phyloP scores from a whole-genome alignment of 1,139 yeast species.

The Yamadazyma atmosphaerica region DNA sequence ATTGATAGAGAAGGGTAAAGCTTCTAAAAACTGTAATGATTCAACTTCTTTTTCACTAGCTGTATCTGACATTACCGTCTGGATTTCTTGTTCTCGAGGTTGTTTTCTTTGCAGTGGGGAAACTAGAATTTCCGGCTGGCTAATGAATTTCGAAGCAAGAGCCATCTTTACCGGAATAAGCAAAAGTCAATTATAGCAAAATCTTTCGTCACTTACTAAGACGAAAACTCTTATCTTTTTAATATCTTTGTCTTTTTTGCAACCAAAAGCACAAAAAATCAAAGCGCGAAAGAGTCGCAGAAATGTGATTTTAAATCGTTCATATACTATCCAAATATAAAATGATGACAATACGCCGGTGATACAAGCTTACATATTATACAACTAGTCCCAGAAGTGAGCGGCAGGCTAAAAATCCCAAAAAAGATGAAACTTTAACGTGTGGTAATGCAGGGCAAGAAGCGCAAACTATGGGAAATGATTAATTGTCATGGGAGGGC shows the following conservation, averaged over 20 bases:
- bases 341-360: too few relatives aligned
- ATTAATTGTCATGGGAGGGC: too few relatives aligned
- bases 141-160: not conserved
- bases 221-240: too few relatives aligned
- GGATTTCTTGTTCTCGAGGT: not conserved
- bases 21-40: not conserved
- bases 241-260: not conserved
- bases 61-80: not conserved
- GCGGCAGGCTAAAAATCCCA: too few relatives aligned
- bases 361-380: too few relatives aligned
- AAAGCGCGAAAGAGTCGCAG: not conserved
- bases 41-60: not conserved
- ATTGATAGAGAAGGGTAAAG: not conserved
- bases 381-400: too few relatives aligned
- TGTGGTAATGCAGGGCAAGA: too few relatives aligned
- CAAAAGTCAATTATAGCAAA: not conserved
- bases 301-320: too few relatives aligned
- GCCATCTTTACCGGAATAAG: constrained; percentile 1
- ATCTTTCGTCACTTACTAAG: too few relatives aligned
- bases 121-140: not conserved
- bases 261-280: constrained; percentile 1
- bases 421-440: too few relatives aligned
- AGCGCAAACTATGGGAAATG: too few relatives aligned
- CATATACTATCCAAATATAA: too few relatives aligned
- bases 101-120: not conserved